Conservation (phyloP, 495 filamentous ascomycete species). For the Aspergillus ostianus region DNA sequence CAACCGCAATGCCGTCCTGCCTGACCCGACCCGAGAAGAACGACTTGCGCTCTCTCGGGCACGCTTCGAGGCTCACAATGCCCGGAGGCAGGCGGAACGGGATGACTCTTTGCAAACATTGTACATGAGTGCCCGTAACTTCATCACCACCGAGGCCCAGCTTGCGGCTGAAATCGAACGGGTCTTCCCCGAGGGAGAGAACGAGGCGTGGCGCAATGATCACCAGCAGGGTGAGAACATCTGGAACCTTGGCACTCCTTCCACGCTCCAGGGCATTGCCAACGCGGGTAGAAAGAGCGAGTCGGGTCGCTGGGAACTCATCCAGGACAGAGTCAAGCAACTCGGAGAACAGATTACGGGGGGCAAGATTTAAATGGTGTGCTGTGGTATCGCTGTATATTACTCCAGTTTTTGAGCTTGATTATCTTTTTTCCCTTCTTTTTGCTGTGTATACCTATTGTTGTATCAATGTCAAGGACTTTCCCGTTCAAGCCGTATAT, state of each 20-base stretch:
- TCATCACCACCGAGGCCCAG: constrained; percentile 63
- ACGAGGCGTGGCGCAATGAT: constrained; percentile 48
- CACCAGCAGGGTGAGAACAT: constrained; percentile 47
- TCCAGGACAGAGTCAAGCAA: constrained; percentile 57
- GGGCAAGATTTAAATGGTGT: constrained; percentile 54
- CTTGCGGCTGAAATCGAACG: constrained; percentile 59
- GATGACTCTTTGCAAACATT: constrained; percentile 55
- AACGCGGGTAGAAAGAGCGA: constrained; percentile 33
- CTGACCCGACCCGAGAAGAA: constrained; percentile 47
- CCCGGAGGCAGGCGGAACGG: constrained; percentile 39
- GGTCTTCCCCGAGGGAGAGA: constrained; percentile 55
- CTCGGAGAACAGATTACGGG: constrained; percentile 68
- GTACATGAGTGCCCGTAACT: constrained; percentile 62
- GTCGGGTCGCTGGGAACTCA: constrained; percentile 41
- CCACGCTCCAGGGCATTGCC: constrained; percentile 44
- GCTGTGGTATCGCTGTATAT: constrained; percentile 19
- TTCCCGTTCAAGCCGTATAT: not conserved
- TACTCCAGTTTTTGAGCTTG: constrained; percentile 12
- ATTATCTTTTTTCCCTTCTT: not conserved
- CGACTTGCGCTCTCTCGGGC: constrained; percentile 44
- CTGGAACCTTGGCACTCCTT: constrained; percentile 57
- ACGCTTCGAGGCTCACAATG: constrained; percentile 36
- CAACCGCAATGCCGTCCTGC: constrained; percentile 36
- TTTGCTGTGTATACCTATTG: constrained; percentile 14
- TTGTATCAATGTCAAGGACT: constrained; percentile 2